These are phyloP conservation scores for Toxoplasma gondii DNA, from an alignment of 169 alveolate genomes.

Conservation along the genomic window DNA sequence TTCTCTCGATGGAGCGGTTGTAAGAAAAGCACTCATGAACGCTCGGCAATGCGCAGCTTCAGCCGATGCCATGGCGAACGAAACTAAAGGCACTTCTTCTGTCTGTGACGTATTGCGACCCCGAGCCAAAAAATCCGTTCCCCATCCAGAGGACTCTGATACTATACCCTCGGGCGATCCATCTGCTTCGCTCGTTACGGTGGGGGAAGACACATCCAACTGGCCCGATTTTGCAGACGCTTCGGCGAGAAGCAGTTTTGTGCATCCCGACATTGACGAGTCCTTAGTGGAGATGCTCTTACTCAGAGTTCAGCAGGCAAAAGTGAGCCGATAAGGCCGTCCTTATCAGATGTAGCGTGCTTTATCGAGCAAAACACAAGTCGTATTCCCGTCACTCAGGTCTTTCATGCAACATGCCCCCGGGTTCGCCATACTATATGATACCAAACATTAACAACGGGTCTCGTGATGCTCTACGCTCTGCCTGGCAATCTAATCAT, in stretches of 20 bases:
- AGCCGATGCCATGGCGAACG: not conserved
- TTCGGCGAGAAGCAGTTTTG: not conserved
- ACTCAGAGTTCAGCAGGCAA: conserved; percentile 3
- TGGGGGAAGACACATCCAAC: not conserved
- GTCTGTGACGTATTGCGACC: too few relatives aligned
- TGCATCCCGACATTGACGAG: conserved; percentile 26
- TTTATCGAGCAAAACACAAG: too few relatives aligned
- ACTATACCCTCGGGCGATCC: not conserved
- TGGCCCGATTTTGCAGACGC: not conserved
- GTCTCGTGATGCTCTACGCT: too few relatives aligned
- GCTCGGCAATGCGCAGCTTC: not conserved
- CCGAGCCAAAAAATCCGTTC: too few relatives aligned
- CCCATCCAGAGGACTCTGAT: too few relatives aligned
- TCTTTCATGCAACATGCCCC: too few relatives aligned
- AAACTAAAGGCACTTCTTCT: not conserved
- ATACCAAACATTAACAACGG: too few relatives aligned
- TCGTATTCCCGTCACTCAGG: too few relatives aligned
- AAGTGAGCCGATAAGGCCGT: not conserved
- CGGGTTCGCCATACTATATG: too few relatives aligned
- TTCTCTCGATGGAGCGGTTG: conserved; percentile 26
- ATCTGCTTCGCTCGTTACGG: not conserved
- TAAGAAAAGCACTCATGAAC: conserved; percentile 26
- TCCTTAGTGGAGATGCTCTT: conserved; percentile 12
- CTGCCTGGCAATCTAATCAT: too few relatives aligned
- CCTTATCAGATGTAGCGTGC: too few relatives aligned